Percentiles rank a stretch among this genome's conserved stretches.
Conservation (phyloP, 83 land plant genomes). For the Picea mariana region DNA sequence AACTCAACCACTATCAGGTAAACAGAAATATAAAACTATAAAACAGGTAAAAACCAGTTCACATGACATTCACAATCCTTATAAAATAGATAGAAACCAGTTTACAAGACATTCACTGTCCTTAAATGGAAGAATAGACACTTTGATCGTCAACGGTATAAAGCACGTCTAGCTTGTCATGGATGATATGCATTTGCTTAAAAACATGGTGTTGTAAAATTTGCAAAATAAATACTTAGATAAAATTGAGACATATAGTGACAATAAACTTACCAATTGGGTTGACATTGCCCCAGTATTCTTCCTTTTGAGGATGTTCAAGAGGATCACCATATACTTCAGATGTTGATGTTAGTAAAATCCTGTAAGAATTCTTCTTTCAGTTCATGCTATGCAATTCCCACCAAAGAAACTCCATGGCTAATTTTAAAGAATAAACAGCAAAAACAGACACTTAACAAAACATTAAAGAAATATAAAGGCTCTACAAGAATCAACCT, state of each 20-base stretch:
- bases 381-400: slow-evolving; percentile 14
- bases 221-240: not conserved
- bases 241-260: not conserved
- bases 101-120: not conserved
- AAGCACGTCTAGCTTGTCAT: not conserved
- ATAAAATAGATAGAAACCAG: not conserved
- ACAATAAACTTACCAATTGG: slow-evolving; percentile 76
- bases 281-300: slow-evolving; percentile 99
- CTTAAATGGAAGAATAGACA: too few species aligned
- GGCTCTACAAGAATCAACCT: slow-evolving; percentile 44
- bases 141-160: too few species aligned
- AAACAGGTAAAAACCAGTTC: not conserved
- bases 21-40: not conserved
- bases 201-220: not conserved
- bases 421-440: slow-evolving; percentile 7
- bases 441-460: not conserved
- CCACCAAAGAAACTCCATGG: not conserved
- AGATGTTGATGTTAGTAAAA: slow-evolving; percentile 94
- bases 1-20: not conserved
- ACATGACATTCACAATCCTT: not conserved
- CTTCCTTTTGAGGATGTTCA: slow-evolving; percentile 96
- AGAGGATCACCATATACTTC: slow-evolving; percentile 99
- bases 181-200: not conserved
- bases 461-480: not conserved
- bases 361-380: slow-evolving; percentile 38